Conservation (phyloP, 441 rosid species). For the Pelargonium fulgidum region DNA sequence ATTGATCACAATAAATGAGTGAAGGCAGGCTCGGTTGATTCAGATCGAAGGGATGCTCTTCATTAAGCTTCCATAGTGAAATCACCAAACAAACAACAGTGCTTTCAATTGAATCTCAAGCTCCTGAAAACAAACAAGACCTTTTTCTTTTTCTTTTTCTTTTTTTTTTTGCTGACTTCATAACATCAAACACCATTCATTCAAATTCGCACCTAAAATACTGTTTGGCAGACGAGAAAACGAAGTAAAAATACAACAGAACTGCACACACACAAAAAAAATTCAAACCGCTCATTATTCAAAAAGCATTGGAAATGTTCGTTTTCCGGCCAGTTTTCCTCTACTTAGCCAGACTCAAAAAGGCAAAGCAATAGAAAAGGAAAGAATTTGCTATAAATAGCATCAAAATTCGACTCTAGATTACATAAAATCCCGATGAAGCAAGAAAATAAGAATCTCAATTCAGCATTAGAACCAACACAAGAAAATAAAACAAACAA, state of each 20-base stretch:
- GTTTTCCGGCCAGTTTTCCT: background rate
- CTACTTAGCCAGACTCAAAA: background rate
- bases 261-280: background rate
- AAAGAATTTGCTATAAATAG: background rate
- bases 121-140: background rate
- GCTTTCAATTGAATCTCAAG: background rate
- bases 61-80: background rate
- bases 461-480: background rate
- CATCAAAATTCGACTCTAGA: too few species aligned
- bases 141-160: background rate
- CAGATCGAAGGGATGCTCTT: slow-evolving; percentile 1
- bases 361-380: background rate
- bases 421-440: background rate
- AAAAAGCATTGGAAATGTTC: background rate
- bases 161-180: background rate
- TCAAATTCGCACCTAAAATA: background rate
- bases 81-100: background rate
- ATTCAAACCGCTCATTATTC: background rate
- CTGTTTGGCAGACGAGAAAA: background rate
- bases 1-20: slow-evolving; percentile 44
- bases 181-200: background rate
- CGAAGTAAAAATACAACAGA: background rate
- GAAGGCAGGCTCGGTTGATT: slow-evolving; percentile 15
- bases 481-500: background rate
- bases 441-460: background rate